Base-by-base conservation (phyloP, 352 stramenopile species). In the Globisporangium splendens region DNA sequence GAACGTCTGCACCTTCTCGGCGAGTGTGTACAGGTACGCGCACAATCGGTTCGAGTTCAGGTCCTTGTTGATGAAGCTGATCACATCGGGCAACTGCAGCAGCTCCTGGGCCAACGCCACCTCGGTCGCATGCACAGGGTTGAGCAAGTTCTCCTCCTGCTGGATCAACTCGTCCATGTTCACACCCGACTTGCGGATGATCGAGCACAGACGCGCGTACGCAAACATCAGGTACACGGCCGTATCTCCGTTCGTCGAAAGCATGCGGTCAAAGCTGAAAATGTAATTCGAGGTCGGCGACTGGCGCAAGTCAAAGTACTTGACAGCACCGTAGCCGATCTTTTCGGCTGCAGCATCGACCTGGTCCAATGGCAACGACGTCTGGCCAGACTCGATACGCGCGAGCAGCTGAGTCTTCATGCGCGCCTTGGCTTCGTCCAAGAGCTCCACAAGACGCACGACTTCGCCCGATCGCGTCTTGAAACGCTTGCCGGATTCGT, bases 261-360 rank as follows among this genome's bases (percentile, higher is more conserved):
- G 88, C 98, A 99, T 99, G 62, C 92, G 86, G 83, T 99, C 97
- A 69, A 99, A 99, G 62, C 88, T 98, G 73, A 99, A 99, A 54
- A 96, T 89, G 82, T 99, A 99, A 71, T 98, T 98, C 57, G 94
- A 98, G 42, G 93, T 96, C 14, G 96, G 97, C 67, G 98, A 98
- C 68, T 99, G 91, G 55, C 96, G 91, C 59, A 99, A 81, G 74
- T 99, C 98, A 77, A 99, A 99, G 83, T 99, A 99, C 85, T 99
- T 99, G 56, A 99, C 96, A 14, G 96, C 97, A 53, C 97, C 97
- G 70, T 99, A 99, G 54, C 97, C 97, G 59, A 99, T 93, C 56
- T 96, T 93, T 61, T 96, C 89, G 10, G 97, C 97, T 6, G 97
- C 93, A 43, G 75, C 73, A 46, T 98, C 92, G 28, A 99, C 80